A percentile compares a stretch with the other conserved stretches of the same genome.
Evolutionary conservation across 1,284 basidiomycete genomes (phyloP).

Genomic region (Malassezia obtusa): DNA sequence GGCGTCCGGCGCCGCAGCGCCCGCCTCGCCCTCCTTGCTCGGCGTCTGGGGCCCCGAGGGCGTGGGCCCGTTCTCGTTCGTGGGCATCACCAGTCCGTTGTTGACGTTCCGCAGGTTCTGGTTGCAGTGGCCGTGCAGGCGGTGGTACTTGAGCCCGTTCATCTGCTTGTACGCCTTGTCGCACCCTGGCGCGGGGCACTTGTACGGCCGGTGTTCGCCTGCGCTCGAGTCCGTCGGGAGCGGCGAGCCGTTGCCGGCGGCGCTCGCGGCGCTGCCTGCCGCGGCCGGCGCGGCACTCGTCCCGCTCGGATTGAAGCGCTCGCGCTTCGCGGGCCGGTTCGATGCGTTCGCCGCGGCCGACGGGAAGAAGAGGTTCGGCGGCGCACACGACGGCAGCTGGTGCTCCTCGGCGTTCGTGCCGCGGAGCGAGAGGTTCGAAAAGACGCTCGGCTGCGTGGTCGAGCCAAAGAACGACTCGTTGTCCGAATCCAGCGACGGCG

Average conservation of each 20-base stretch:
- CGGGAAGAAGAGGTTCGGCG: slow-evolving; percentile 48
- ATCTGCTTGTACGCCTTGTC: slow-evolving; percentile 99
- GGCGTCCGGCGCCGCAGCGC: background rate
- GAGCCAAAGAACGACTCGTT: slow-evolving; percentile 35
- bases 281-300: background rate
- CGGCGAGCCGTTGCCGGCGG: slow-evolving; percentile 16
- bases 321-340: slow-evolving; percentile 35
- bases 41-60: background rate
- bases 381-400: slow-evolving; percentile 46
- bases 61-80: background rate
- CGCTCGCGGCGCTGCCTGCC: background rate
- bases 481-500: slow-evolving; percentile 33
- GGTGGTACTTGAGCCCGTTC: slow-evolving; percentile 91
- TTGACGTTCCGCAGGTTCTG: slow-evolving; percentile 28
- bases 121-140: slow-evolving; percentile 76
- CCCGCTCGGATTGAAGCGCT: slow-evolving; percentile 22
- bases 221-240: slow-evolving; percentile 15
- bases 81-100: slow-evolving; percentile 11
- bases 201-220: slow-evolving; percentile 68
- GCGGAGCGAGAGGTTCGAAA: slow-evolving; percentile 40
- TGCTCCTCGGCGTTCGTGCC: slow-evolving; percentile 29
- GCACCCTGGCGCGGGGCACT: slow-evolving; percentile 91
- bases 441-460: slow-evolving; percentile 33
- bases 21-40: background rate
- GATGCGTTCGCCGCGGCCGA: slow-evolving; percentile 21